Evolutionary conservation across 2,329 filamentous ascomycete species (phyloP).

Genomic region (Fusarium odoratissimum): DNA sequence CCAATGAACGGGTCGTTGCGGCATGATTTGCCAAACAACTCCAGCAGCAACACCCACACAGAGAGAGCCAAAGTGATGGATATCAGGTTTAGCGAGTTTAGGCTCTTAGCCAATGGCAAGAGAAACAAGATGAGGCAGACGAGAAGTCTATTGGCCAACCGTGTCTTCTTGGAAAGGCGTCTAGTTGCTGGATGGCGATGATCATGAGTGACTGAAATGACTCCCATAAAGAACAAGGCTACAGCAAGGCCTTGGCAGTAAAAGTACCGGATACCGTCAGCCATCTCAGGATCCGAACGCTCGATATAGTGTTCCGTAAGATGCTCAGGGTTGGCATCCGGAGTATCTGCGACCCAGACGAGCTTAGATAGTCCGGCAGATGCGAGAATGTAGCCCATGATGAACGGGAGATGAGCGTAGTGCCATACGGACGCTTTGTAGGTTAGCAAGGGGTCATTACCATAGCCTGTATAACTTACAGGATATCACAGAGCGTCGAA

Average conservation of each 20-base stretch:
- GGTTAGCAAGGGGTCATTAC: conserved; percentile 11
- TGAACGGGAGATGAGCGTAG: conserved; percentile 69
- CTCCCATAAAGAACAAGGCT: conserved; percentile 63
- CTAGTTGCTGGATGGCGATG: conserved; percentile 64
- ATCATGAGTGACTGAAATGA: conserved; percentile 66
- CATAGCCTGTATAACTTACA: conserved; percentile 47
- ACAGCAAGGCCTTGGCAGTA: conserved; percentile 72
- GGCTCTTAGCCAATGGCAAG: conserved; percentile 61
- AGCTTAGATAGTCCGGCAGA: conserved; percentile 68
- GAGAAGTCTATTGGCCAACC: conserved; percentile 62
- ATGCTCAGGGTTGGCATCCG: conserved; percentile 58
- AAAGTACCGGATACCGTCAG: conserved; percentile 67
- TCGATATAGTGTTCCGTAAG: conserved; percentile 63
- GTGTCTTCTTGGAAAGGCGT: conserved; percentile 61
- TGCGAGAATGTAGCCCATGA: conserved; percentile 71
- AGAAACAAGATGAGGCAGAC: conserved; percentile 65
- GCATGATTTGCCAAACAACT: conserved; percentile 62
- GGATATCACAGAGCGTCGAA: conserved; percentile 61
- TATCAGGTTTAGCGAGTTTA: conserved; percentile 60
- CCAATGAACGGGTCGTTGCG: conserved; percentile 58
- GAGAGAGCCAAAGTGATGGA: conserved; percentile 58
- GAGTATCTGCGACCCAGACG: conserved; percentile 67
- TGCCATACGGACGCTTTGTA: conserved; percentile 62
- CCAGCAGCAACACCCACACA: conserved; percentile 59
- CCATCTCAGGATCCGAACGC: conserved; percentile 62